A percentile compares a stretch with the other conserved stretches of the same genome.
Evolutionary conservation across 2,329 filamentous ascomycete genomes (phyloP).

Genomic region (Fusarium pseudonygamai): DNA sequence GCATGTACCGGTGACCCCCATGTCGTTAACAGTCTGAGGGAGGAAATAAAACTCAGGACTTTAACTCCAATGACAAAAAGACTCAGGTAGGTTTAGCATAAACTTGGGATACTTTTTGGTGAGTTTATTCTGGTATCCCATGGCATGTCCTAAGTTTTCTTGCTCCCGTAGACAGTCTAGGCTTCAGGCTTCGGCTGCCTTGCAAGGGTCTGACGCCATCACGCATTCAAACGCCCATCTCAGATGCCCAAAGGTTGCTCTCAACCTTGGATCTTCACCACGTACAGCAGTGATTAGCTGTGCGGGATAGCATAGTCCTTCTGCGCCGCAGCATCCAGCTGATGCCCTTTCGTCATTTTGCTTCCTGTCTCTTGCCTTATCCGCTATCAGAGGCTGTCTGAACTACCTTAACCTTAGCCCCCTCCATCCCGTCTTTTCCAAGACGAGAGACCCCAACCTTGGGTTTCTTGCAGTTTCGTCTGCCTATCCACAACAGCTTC

Average conservation of each 20-base stretch:
- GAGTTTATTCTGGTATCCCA: not conserved
- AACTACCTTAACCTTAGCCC: conserved; percentile 1
- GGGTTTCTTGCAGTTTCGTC: conserved; percentile 7
- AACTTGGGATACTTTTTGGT: rapidly evolving
- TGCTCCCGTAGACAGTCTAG: not conserved
- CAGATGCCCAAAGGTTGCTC: conserved; percentile 20
- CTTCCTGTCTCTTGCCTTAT: conserved; percentile 17
- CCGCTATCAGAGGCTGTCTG: conserved; percentile 3
- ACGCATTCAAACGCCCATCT: conserved; percentile 36
- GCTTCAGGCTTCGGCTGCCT: conserved; percentile 8
- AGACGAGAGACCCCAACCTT: not conserved
- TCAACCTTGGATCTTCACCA: conserved; percentile 34
- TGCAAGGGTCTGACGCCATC: conserved; percentile 43
- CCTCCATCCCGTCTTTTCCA: conserved; percentile 14
- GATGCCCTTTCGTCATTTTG: conserved; percentile 32
- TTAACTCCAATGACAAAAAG: not conserved
- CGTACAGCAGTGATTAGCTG: conserved; percentile 37
- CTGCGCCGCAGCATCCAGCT: conserved; percentile 30
- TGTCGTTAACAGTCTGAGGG: conserved; percentile 11
- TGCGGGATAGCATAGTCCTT: conserved; percentile 24
- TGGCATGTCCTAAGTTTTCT: not conserved
- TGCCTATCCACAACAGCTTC: conserved; percentile 20
- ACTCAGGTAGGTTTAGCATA: rapidly evolving
- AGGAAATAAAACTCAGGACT: not conserved
- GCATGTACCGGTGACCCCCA: conserved; percentile 29